A percentile compares a stretch with the other conserved stretches of the same genome.
These are phyloP conservation scores for Boletus nobilissimus DNA, from an alignment of 1,284 basidiomycete species.

Conservation along the genomic window DNA sequence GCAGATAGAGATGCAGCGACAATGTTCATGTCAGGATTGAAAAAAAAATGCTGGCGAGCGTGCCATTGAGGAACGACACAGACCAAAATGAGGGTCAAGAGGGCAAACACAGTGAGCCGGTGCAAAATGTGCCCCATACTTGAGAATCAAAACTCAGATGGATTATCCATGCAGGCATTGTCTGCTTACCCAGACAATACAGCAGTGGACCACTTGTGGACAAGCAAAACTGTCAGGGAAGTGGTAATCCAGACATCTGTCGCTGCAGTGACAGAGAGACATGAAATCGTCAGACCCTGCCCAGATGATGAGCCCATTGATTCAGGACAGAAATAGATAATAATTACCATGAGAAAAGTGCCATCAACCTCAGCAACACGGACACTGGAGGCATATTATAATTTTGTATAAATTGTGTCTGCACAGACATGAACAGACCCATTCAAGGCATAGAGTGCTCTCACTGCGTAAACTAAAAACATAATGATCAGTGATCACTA, in stretches of 20 bases:
- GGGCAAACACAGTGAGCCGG: conserved; percentile 22
- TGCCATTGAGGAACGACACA: neutral
- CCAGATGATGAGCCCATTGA: neutral
- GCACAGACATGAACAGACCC: conserved; percentile 14
- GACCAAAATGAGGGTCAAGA: conserved; percentile 30
- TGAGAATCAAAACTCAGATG: neutral
- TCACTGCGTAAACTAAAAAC: conserved; percentile 14
- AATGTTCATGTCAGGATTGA: neutral
- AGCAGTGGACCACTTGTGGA: neutral
- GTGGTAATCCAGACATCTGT: conserved; percentile 26
- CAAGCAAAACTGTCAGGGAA: conserved; percentile 20
- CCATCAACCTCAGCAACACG: neutral
- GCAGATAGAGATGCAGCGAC: neutral
- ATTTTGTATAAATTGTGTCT: neutral
- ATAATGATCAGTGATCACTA: neutral
- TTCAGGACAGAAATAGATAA: conserved; percentile 17
- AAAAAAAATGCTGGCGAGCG: neutral
- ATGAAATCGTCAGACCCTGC: neutral
- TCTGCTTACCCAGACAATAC: conserved; percentile 6
- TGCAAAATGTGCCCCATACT: conserved; percentile 22
- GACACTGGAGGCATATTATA: neutral
- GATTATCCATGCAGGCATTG: conserved; percentile 16
- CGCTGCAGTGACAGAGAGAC: neutral
- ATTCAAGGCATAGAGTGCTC: conserved; percentile 6
- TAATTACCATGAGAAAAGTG: neutral